These are phyloP conservation scores for Neoconidiobolus thromboides DNA, from an alignment of 371 early-diverging fungal genomes.

Conservation along the genomic window DNA sequence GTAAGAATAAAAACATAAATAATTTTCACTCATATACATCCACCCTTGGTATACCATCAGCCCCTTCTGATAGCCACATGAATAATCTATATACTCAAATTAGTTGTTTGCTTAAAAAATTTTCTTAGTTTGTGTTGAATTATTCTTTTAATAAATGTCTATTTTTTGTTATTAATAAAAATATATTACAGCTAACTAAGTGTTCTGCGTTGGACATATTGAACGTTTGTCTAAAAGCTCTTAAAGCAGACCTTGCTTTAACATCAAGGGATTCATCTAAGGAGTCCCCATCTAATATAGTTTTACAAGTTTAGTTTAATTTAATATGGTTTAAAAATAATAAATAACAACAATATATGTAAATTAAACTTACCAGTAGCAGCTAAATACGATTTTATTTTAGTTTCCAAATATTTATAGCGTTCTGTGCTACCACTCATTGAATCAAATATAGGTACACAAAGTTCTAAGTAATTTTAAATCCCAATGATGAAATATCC, in stretches of 20 bases:
- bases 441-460: constrained; percentile 14
- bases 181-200: constrained; percentile 60
- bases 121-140: too few relatives aligned
- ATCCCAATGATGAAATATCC: neutral
- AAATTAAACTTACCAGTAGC: constrained; percentile 47
- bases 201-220: constrained; percentile 58
- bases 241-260: constrained; percentile 67
- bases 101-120: too few relatives aligned
- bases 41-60: constrained; percentile 86
- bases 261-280: constrained; percentile 62
- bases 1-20: constrained; percentile 85
- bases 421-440: constrained; percentile 45
- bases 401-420: constrained; percentile 45
- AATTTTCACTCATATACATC: constrained; percentile 87
- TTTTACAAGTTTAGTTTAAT: neutral
- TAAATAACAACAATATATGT: constrained; percentile 58
- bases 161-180: neutral
- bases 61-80: constrained; percentile 67
- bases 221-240: constrained; percentile 83
- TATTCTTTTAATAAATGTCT: too few relatives aligned
- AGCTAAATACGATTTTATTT: constrained; percentile 64
- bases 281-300: constrained; percentile 14
- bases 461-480: neutral
- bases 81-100: constrained; percentile 41
- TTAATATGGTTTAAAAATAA: neutral